Percentiles rank a stretch among this genome's conserved stretches.
Evolutionary conservation across 2,329 filamentous ascomycete species (phyloP).

Genomic region (Microdochium paspali): DNA sequence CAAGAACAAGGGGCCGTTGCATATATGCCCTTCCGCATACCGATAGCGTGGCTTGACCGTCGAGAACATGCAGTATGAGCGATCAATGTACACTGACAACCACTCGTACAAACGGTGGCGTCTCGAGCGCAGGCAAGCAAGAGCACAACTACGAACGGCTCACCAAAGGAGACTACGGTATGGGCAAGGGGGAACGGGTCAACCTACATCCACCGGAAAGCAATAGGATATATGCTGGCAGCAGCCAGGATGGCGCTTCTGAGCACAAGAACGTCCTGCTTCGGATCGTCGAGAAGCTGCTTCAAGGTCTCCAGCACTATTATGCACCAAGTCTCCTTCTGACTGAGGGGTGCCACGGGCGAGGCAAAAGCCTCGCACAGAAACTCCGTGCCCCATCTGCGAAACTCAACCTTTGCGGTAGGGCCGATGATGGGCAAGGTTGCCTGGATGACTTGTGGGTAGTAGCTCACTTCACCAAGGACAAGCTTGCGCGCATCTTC

Average conservation of each 20-base stretch:
- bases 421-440: conserved; percentile 86
- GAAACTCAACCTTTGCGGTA: conserved; percentile 65
- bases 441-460: conserved; percentile 82
- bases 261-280: conserved; percentile 70
- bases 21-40: not conserved
- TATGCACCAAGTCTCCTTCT: conserved; percentile 73
- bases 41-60: not conserved
- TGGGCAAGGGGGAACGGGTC: conserved; percentile 1
- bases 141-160: conserved; percentile 15
- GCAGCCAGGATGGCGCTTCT: conserved; percentile 82
- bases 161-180: conserved; percentile 3
- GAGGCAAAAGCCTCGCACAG: conserved; percentile 92
- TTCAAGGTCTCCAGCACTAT: conserved; percentile 70
- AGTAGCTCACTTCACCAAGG: conserved; percentile 77
- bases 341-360: conserved; percentile 65
- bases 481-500: conserved; percentile 86
- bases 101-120: conserved; percentile 2
- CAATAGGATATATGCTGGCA: conserved; percentile 85
- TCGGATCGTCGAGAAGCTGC: conserved; percentile 58
- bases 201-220: conserved; percentile 91
- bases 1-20: conserved; percentile 2
- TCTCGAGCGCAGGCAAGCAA: conserved; percentile 14
- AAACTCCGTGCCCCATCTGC: conserved; percentile 94
- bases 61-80: conserved; percentile 3
- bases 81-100: not conserved